phyloP scores from a whole-genome alignment of 2,329 filamentous ascomycete genomes.

The Xenosphaeropsis pyriputrescens region DNA sequence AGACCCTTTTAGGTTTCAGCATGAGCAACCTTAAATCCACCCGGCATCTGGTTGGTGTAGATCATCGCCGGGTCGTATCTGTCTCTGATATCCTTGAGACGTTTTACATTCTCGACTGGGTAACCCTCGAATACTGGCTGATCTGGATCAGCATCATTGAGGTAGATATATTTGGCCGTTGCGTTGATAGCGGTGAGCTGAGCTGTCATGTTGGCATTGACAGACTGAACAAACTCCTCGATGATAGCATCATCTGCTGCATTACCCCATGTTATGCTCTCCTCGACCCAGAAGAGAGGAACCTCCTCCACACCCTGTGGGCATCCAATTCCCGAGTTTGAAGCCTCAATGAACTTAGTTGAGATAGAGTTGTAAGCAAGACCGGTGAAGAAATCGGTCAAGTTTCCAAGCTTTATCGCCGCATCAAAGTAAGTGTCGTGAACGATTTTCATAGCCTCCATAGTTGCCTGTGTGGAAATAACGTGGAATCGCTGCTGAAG shows the following conservation, averaged over 20 bases:
- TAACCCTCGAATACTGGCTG: slow-evolving; percentile 2
- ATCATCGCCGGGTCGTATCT: not conserved
- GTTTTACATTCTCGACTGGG: not conserved
- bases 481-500: slow-evolving; percentile 7
- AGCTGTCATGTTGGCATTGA: slow-evolving; percentile 6
- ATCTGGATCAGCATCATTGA: slow-evolving; percentile 8
- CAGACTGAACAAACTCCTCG: slow-evolving; percentile 3
- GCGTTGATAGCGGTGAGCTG: slow-evolving; percentile 4
- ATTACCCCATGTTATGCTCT: slow-evolving; percentile 6
- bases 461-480: slow-evolving; percentile 2
- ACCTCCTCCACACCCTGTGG: slow-evolving; percentile 6
- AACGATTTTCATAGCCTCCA: slow-evolving; percentile 7
- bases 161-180: slow-evolving; percentile 5
- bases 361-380: slow-evolving; percentile 7
- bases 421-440: slow-evolving; percentile 8
- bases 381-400: slow-evolving; percentile 4
- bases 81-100: not conserved
- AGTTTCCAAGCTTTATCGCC: not conserved
- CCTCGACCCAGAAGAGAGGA: slow-evolving; percentile 7
- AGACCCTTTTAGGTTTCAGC: not conserved
- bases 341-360: slow-evolving; percentile 3
- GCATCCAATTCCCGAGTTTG: slow-evolving; percentile 3
- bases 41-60: not conserved
- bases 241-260: slow-evolving; percentile 2
- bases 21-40: not conserved